Base-by-base conservation (phyloP, 192 early-diverging fungal species). In the Coemansia sp. region DNA sequence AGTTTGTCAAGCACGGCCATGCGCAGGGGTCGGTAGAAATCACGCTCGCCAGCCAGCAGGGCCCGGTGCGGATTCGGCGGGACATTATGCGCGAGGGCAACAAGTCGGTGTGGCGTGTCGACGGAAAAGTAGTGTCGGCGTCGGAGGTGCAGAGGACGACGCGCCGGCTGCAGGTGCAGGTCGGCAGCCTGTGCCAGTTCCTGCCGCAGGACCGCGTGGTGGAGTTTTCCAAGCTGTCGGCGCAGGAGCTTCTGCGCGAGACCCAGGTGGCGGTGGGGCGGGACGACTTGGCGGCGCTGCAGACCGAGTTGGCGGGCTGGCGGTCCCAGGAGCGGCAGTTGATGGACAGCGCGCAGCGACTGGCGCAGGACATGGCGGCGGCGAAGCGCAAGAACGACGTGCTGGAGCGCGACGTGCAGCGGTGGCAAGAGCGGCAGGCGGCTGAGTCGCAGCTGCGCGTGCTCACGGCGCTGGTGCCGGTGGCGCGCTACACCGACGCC, bases 161-260 rank as follows among this genome's bases (percentile, higher is more conserved):
- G 10, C 40, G 53, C 22, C 44, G 58, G 8, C 67, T 95, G 45
- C 81, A 88, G 45, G 88, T 99, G 46, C 94, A 99, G 53, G 92
- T 97, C 33, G 88, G 94, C 69, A 99, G 97, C 55, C 66, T 99
- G 37, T 99, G 96, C 66, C 95, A 97, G 72, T 96, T 99, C 53
- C 69, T 99, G 47, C 96, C 96, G 6, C 96, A 99, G 60, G 96
- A 99, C 67, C 79, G 83, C 44, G 96, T 99, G 5, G 81, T 84
- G 5, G 90, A 91, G 51, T 99, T 99, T 59, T 92, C 94, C 4
- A 84, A 88, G 77, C 82, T 98, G 83, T 73, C 80, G 22, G 79
- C 93, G 4, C 69, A 81, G 13, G 79, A 87, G 46, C 66, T 98
- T 22, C 75, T 98, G 18, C 60, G 67, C 30, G 87, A 91, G 60